Evolutionary conservation across 805 yeast genomes (phyloP), one percentile per base, ranked within the genome.

Genomic region (Wickerhamiella occidentalis): DNA sequence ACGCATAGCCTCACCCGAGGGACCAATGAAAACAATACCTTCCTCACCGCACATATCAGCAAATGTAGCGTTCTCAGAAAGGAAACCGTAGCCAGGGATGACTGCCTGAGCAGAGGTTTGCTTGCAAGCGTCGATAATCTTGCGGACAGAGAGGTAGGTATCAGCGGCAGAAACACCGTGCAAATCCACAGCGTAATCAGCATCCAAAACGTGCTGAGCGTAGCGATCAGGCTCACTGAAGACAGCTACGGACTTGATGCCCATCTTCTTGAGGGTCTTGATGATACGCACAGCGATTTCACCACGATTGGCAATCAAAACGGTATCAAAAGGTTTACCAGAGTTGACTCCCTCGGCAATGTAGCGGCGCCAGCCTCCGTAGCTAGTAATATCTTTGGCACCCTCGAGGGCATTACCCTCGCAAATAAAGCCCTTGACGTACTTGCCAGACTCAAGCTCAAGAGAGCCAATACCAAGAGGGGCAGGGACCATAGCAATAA

Each of bases 281-380:
- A 90, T 86, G 58, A 92, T 86, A 61, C 98, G 74, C 26, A 88
- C 96, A 1, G 98, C 96, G 60, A 90, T 90, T 68, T 90, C 98
- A 64, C 97, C 97, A 68, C 98, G 78, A 71, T 90, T 90, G 37
- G 97, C 97, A 49, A 90, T 92, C 50, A 90, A 73, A n/a, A 90
- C 95, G 9, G 82, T 75, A 18, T 79, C 72, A 67, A 87, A 86
- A 1, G 94, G 92, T 59, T 76, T 77, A 51, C 67, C 68, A 61
- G 68, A 51, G 48, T 70, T 52, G 13, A 64, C 51, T 42, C 60
- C 37, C 54, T 58, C 51, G 13, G 49, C 28, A 41, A 64, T 45
- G 68, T 84, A 85, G 1, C 72, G 68, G 64, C 80, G 78, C 90
- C 96, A 90, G 3, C 96, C 95, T 40, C 96, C 96, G 61, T 69